phyloP scores from a whole-genome alignment of 108 stramenopile species.

The Aurantiochytrium sp. region DNA sequence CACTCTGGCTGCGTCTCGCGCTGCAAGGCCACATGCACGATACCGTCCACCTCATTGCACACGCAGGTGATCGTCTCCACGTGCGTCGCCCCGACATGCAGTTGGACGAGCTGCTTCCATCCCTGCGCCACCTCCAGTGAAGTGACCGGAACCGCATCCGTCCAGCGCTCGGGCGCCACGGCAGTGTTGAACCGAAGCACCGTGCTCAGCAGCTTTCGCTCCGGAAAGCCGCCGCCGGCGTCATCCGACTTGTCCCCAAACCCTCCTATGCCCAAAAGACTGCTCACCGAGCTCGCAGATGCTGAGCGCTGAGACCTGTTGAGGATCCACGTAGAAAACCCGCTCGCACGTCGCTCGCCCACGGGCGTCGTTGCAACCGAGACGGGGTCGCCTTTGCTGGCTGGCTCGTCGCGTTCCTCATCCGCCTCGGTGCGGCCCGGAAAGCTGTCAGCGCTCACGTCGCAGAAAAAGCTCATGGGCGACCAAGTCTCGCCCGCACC shows the following conservation, averaged over 20 bases:
- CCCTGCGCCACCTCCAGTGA: background rate
- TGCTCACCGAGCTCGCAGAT: background rate
- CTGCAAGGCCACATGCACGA: background rate
- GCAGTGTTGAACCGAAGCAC: background rate
- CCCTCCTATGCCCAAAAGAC: background rate
- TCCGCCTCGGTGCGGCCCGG: no score
- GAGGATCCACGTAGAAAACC: background rate
- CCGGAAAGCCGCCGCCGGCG: background rate
- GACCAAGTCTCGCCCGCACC: background rate
- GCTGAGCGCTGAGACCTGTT: background rate
- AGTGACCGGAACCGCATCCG: background rate
- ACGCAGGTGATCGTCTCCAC: background rate
- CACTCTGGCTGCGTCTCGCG: conserved; percentile 2
- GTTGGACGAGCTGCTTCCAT: background rate
- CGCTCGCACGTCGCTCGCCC: background rate
- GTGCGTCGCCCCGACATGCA: background rate
- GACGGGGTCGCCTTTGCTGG: background rate
- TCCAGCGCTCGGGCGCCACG: background rate
- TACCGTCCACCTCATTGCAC: background rate
- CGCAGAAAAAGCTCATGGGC: background rate
- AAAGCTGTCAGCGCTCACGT: background rate
- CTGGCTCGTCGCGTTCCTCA: background rate
- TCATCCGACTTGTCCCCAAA: background rate
- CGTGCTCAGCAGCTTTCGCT: background rate
- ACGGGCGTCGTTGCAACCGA: background rate